Evolutionary conservation across 306 rosid genomes (phyloP).

Genomic region (Betula pendula): DNA sequence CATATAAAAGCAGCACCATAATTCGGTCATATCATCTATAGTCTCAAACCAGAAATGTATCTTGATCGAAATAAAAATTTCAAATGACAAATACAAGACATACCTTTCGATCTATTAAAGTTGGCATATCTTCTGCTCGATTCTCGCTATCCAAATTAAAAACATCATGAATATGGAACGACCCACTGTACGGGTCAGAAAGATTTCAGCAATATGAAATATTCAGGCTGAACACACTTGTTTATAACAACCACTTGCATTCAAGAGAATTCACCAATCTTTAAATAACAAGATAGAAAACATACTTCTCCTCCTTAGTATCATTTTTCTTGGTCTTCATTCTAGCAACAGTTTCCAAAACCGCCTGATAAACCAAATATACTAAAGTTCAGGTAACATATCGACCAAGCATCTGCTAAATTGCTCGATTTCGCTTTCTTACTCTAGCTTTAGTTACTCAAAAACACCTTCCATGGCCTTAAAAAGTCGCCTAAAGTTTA

Average conservation of each 20-base stretch:
- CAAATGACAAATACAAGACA: constrained; percentile 25
- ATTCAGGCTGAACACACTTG: not conserved
- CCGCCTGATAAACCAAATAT: constrained; percentile 64
- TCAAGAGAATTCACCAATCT: constrained; percentile 24
- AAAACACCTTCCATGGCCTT: constrained; percentile 28
- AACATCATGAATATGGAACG: constrained; percentile 92
- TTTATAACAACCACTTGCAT: constrained; percentile 19
- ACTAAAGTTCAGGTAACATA: constrained; percentile 13
- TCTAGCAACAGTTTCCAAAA: constrained; percentile 97
- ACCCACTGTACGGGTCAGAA: constrained; percentile 50
- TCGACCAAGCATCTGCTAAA: not conserved
- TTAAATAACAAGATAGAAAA: constrained; percentile 37
- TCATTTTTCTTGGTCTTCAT: constrained; percentile 90
- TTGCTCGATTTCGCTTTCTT: too few relatives aligned
- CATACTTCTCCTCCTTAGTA: constrained; percentile 90
- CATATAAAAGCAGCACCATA: constrained; percentile 23
- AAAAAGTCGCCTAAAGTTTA: constrained; percentile 43
- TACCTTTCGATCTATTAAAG: constrained; percentile 90
- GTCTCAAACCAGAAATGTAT: not conserved
- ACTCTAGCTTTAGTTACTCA: too few relatives aligned
- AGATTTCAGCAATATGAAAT: constrained; percentile 19
- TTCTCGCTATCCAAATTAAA: constrained; percentile 87
- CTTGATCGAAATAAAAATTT: constrained; percentile 22
- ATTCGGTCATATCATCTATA: constrained; percentile 9
- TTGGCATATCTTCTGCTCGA: constrained; percentile 87